Base-by-base conservation (phyloP, 805 yeast species). In the Teunomyces lycoperdinae region DNA sequence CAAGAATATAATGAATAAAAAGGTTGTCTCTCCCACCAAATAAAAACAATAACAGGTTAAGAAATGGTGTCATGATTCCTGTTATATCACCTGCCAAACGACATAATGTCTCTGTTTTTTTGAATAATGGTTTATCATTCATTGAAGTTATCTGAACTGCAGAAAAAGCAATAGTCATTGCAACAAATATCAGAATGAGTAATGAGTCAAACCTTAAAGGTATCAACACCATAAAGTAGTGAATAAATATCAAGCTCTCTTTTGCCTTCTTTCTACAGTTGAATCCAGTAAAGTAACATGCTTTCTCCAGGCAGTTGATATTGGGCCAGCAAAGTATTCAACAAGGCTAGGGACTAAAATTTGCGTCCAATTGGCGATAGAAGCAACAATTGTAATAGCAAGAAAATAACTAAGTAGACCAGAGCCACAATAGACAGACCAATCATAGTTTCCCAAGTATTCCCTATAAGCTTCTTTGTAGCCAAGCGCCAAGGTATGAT, bases 1-100 rank as follows among this genome's bases (percentile, higher is more conserved):
- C 89, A 35, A 84, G 58, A 1, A 75, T 47, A 45, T 84, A 77
- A 57, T 87, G 95, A 10, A 73, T 43, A 11, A 73, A 56, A 24
- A 83, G 59, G 36, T 60, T 58, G 52, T 60, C 58, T 24, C 63
- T 47, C 10, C 62, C 62, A 14, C 55, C 60, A 45, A 56, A 53
- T 32, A 58, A 48, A 7, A 58, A 34, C 42, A 58, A 40, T 8
- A 41, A 46, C 5, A 60, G 62, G 20, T 56, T 50, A 30, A 56
- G 8, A 49, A 74, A 69, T 2, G 72, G 61, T 8, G 58, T 63
- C 36, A 80, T 58, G 27, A 82, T 71, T 3, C 81, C 85, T 2
- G 81, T 55, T 56, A 87, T 68, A 54, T 80, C 80, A 34, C 76
- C 81, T 43, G 62, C 52, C 44, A 70, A 73, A 30, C 62, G 47